Evolutionary conservation across 164 flowering plant genomes (phyloP).

Genomic region (Platanus orientalis): DNA sequence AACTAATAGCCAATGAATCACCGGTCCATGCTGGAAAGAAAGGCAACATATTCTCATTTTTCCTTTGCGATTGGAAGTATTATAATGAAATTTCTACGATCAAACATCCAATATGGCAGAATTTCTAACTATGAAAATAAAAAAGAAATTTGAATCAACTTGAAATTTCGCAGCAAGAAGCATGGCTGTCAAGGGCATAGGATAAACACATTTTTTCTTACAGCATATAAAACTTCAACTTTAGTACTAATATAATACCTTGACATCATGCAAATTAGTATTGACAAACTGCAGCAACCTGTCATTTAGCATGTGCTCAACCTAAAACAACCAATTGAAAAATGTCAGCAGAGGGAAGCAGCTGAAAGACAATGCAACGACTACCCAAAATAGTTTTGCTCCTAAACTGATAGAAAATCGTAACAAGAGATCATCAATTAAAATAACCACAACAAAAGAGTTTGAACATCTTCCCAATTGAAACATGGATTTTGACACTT

Average conservation of each 20-base stretch:
- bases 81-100: no score
- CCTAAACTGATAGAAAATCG: no score
- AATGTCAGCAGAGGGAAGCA: constrained; percentile 5
- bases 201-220: not conserved
- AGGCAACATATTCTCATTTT: no score
- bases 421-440: not conserved
- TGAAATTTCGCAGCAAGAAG: no score
- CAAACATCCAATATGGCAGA: not conserved
- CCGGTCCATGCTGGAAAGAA: no score
- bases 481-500: no score
- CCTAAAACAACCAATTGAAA: constrained; percentile 35
- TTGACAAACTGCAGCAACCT: constrained; percentile 48
- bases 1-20: no score
- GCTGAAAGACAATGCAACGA: not conserved
- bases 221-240: not conserved
- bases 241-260: constrained; percentile 32
- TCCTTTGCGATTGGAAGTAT: no score
- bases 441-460: not conserved
- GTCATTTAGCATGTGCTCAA: constrained; percentile 58
- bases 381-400: no score
- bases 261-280: constrained; percentile 52
- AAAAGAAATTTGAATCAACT: no score
- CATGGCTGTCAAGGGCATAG: not conserved
- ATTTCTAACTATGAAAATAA: not conserved
- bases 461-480: no score